Evolutionary conservation across 352 stramenopile species (phyloP), one percentile per base, ranked within the genome.

Genomic region (Phytophthora boehmeriae): DNA sequence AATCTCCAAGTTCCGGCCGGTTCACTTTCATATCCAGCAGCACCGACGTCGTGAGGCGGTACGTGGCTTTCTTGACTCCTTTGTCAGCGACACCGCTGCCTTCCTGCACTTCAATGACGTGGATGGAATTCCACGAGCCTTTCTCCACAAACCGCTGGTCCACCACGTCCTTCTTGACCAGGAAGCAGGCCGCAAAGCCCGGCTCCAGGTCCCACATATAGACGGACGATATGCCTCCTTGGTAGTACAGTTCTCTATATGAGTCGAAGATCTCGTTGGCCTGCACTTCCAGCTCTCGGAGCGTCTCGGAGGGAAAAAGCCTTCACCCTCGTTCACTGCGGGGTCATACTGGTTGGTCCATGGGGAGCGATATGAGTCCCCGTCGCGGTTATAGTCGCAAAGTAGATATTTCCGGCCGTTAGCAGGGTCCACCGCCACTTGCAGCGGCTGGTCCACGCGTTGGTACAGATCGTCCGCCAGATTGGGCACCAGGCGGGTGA

Each of bases 181-280:
- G 77, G 59, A 98, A 98, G 60, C 89, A 97, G 14, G 93, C 93
- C 0, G 90, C 93, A 74, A 98, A 98, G 38, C 89, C 91, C 2
- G 88, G 80, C 13, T 98, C 95, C 25, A 98, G 76, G 62, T 98
- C 94, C 96, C 96, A 98, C 75, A 98, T 95, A 78, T 98, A 98
- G 28, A 98, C 96, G 11, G 86, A 96, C 20, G 91, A 98, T 46
- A 96, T 86, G 38, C 91, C 92, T 10, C 90, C 87, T 57, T 97
- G 89, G 74, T 98, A 99, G 75, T 99, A 99, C 34, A 99, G 77
- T 71, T 98, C 90, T 16, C 91, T 78, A 75, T 99, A 99, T 47
- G 92, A 88, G 71, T 98, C 95, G 66, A 98, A 99, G 55, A 99
- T 92, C 75, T 98, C 92, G 72, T 99, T 99, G 11, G 91, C 88